phyloP scores from a whole-genome alignment of 2,329 filamentous ascomycete genomes.

The Monascus ruber region DNA sequence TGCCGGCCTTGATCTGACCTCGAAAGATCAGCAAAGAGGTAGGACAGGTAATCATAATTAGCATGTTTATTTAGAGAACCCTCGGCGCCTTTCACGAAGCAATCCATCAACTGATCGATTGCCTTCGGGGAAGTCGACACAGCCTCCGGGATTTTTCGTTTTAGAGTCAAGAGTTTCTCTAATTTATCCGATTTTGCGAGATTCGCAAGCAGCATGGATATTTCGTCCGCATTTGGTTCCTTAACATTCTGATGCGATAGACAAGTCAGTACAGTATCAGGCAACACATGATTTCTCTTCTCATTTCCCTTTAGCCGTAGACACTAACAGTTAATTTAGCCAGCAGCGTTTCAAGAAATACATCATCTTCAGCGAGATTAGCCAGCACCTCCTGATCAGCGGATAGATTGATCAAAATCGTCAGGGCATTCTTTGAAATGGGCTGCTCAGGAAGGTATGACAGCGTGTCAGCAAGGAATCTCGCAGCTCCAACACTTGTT shows the following conservation, averaged over 20 bases:
- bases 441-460: constrained; percentile 38
- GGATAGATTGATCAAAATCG: constrained; percentile 68
- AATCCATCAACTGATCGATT: constrained; percentile 85
- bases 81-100: constrained; percentile 86
- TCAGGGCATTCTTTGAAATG: constrained; percentile 87
- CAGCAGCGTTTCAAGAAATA: constrained; percentile 65
- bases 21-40: constrained; percentile 85
- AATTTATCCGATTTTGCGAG: constrained; percentile 69
- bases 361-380: constrained; percentile 62
- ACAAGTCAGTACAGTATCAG: constrained; percentile 5
- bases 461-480: constrained; percentile 1
- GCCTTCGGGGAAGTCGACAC: constrained; percentile 62
- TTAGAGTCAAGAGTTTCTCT: constrained; percentile 55
- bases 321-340: constrained; percentile 61
- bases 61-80: constrained; percentile 73
- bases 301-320: constrained; percentile 8
- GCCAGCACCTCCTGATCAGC: constrained; percentile 67
- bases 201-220: constrained; percentile 90
- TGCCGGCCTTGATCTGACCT: constrained; percentile 64
- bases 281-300: constrained; percentile 13
- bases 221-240: constrained; percentile 71
- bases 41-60: constrained; percentile 85
- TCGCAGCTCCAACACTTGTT: neutral
- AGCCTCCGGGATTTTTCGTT: constrained; percentile 56
- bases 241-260: constrained; percentile 31